These are phyloP conservation scores for Cercis canadensis DNA, from an alignment of 306 rosid species.

Conservation along the genomic window DNA sequence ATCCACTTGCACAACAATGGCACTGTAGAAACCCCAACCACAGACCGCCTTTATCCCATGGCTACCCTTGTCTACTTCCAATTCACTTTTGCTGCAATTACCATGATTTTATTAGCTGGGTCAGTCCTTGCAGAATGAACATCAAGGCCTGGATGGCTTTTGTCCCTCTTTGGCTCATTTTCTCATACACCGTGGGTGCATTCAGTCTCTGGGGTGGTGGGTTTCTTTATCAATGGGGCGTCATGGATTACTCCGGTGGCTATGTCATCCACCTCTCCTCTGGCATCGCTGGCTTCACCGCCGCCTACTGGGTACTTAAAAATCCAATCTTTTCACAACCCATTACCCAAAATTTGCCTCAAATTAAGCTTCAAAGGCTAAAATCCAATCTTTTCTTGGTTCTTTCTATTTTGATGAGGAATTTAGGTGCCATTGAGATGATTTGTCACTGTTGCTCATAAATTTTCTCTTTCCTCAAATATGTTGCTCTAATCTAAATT, in stretches of 20 bases:
- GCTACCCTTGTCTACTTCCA: constrained; percentile 85
- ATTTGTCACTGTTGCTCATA: no score
- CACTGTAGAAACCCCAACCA: background rate
- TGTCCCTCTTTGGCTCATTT: constrained; percentile 87
- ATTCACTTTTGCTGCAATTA: constrained; percentile 85
- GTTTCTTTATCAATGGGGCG: constrained; percentile 85
- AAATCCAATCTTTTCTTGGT: no score
- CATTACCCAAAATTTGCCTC: background rate
- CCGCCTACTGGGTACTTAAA: no score
- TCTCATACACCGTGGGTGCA: constrained; percentile 90
- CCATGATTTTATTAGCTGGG: constrained; percentile 71
- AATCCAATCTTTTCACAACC: background rate
- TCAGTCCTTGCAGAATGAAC: constrained; percentile 88
- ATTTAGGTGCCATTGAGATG: no score
- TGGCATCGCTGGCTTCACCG: no score
- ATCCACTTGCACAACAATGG: constrained; percentile 25
- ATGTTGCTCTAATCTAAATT: no score
- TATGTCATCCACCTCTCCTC: no score
- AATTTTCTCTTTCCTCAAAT: no score
- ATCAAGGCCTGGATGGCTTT: constrained; percentile 97
- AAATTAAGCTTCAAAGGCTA: no score
- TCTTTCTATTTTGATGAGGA: no score
- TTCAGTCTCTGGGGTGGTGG: constrained; percentile 92
- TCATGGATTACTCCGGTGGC: constrained; percentile 87
- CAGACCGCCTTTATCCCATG: constrained; percentile 66